Conservation (phyloP, 2,329 filamentous ascomycete species). For the Aspergillus uvarum region DNA sequence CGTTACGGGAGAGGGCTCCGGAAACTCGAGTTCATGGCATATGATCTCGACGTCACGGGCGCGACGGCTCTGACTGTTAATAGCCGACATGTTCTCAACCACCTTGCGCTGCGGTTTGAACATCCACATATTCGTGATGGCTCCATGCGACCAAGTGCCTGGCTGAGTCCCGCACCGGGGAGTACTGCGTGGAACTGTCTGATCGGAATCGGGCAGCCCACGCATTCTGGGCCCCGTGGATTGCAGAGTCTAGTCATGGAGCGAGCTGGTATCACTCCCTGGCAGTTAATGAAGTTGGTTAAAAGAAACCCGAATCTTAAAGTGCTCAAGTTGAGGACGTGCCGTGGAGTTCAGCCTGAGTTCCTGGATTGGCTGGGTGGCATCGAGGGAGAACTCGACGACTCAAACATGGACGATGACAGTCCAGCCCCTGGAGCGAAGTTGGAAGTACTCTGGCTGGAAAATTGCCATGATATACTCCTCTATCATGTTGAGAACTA, state of each 20-base stretch:
- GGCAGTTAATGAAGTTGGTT: slow-evolving; percentile 36
- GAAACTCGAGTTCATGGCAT: slow-evolving; percentile 32
- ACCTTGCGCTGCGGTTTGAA: slow-evolving; percentile 37
- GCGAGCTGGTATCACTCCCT: slow-evolving; percentile 35
- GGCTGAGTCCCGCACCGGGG: slow-evolving; percentile 28
- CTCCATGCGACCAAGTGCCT: slow-evolving; percentile 28
- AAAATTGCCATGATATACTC: slow-evolving; percentile 27
- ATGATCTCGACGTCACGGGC: slow-evolving; percentile 30
- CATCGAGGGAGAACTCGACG: slow-evolving; percentile 16
- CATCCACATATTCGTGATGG: slow-evolving; percentile 36
- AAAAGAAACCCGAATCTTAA: slow-evolving; percentile 29
- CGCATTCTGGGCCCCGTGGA: slow-evolving; percentile 21
- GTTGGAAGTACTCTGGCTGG: slow-evolving; percentile 29
- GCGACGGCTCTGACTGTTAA: slow-evolving; percentile 26
- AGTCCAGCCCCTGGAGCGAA: slow-evolving; percentile 21
- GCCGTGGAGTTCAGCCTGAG: slow-evolving; percentile 33
- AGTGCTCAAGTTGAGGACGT: slow-evolving; percentile 33
- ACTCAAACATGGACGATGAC: background rate
- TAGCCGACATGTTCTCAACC: slow-evolving; percentile 26
- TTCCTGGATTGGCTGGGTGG: slow-evolving; percentile 38
- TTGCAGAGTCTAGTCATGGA: slow-evolving; percentile 33
- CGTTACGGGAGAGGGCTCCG: slow-evolving; percentile 30
- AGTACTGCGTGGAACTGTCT: slow-evolving; percentile 35
- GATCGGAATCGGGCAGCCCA: slow-evolving; percentile 29
- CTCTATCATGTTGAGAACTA: slow-evolving; percentile 13